Base-by-base conservation (phyloP, 139 green algal species). In the Chlamydomonas urium region DNA sequence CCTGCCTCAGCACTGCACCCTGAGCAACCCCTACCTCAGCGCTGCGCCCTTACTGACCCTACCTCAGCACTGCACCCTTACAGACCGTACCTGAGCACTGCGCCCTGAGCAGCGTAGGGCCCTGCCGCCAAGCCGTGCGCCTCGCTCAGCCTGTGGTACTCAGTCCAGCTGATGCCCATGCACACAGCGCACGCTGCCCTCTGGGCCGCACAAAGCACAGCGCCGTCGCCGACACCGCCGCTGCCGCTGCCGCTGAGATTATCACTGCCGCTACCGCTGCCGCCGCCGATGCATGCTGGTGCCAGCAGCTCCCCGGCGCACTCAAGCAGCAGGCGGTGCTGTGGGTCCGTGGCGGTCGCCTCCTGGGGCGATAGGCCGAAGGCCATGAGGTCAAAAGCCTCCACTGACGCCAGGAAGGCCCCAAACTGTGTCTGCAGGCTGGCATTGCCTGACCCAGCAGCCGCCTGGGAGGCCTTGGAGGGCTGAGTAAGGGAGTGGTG, bases 321-420 rank as follows among this genome's bases (percentile, higher is more conserved):
- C 58, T 91, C 79, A 8, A 96, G 77, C 62, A 96, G 66, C 50
- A 95, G 32, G 31, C 91, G 82, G 58, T 95, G 86, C 73, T 94
- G 89, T 3, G 90, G 90, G 73, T 96, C 90, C 38, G 82, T 86
- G 26, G 79, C 77, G 1, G 73, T 17, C 14, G 83, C 82, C 63
- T 94, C 89, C 2, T 47, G 36, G 2, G 38, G 8, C 0, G 75
- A 77, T 61, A 96, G 50, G 0, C 75, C 71, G 73, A 96, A 93
- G 0, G 78, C 71, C 5, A 37, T 58, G 0, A 79, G 47, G 50
- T 96, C 90, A 79, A 93, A 96, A 0, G 57, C 17, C 35, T 89
- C 82, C 0, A 87, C 72, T 4, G 32, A 75, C 1, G 47, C 2
- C 56, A 88, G 73, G 66, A 92, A 96, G 3, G 80, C 81, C 1